phyloP scores from a whole-genome alignment of 2,329 filamentous ascomycete genomes.

The Nemania sp. region DNA sequence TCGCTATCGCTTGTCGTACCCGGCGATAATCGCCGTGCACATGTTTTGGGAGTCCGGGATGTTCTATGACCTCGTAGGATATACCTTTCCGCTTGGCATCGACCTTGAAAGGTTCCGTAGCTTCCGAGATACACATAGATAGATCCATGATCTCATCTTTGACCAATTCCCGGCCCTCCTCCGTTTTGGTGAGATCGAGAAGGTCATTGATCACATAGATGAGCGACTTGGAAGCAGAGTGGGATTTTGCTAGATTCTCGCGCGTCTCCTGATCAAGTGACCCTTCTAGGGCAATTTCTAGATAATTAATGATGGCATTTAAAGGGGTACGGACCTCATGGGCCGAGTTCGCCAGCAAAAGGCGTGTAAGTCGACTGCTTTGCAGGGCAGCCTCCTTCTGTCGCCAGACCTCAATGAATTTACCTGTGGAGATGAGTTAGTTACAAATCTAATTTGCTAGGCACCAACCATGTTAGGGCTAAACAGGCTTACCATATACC shows the following conservation, averaged over 20 bases:
- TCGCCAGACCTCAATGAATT: slow-evolving; percentile 92
- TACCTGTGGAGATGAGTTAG: slow-evolving; percentile 54
- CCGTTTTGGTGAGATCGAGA: slow-evolving; percentile 87
- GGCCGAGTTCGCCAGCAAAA: slow-evolving; percentile 87
- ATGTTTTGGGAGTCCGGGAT: slow-evolving; percentile 74
- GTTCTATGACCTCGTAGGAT: slow-evolving; percentile 73
- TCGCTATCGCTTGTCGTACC: slow-evolving; percentile 85
- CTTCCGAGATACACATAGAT: slow-evolving; percentile 77
- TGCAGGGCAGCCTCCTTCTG: slow-evolving; percentile 89
- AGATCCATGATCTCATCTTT: slow-evolving; percentile 87
- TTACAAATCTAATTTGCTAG: not conserved
- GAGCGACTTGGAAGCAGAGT: slow-evolving; percentile 90
- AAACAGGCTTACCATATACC: slow-evolving; percentile 75
- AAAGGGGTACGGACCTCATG: slow-evolving; percentile 92
- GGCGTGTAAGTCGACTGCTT: slow-evolving; percentile 80
- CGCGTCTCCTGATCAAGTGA: slow-evolving; percentile 82
- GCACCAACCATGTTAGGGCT: not conserved
- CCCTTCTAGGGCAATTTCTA: slow-evolving; percentile 90
- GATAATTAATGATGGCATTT: slow-evolving; percentile 94
- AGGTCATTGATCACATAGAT: slow-evolving; percentile 96
- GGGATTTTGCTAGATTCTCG: slow-evolving; percentile 85
- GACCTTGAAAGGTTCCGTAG: slow-evolving; percentile 77
- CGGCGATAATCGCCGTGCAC: slow-evolving; percentile 84
- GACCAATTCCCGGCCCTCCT: slow-evolving; percentile 81
- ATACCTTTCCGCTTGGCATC: slow-evolving; percentile 84